Percentiles rank a stretch among this genome's conserved stretches.
phyloP scores from a whole-genome alignment of 208 protist species.

The Naegleria fowleri region DNA sequence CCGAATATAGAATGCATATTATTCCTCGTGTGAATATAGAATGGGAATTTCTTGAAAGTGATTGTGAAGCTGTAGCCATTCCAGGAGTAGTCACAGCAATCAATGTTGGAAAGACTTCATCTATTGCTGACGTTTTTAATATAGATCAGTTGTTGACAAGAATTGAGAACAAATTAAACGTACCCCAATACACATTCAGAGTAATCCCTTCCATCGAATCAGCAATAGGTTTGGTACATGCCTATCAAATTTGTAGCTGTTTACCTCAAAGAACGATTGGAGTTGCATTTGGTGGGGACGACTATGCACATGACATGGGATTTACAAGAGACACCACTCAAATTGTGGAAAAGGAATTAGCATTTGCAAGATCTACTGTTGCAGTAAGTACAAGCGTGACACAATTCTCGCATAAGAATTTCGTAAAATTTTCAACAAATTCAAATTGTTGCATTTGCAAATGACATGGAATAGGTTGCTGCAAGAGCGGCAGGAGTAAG shows the following conservation, averaged over 20 bases:
- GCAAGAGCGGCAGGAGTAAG: not conserved
- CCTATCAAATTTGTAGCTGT: not conserved
- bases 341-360: not conserved
- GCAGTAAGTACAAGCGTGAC: not conserved
- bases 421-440: not conserved
- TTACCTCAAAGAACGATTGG: not conserved
- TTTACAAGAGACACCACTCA: not conserved
- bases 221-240: not conserved
- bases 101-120: not conserved
- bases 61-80: not conserved
- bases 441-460: no score
- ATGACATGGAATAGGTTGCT: not conserved
- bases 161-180: not conserved
- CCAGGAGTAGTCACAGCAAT: not conserved
- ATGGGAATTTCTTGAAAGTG: not conserved
- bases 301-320: conserved; percentile 14
- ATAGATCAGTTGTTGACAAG: not conserved
- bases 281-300: conserved; percentile 23
- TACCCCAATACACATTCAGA: not conserved
- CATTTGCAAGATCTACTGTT: not conserved
- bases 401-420: not conserved
- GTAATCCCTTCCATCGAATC: conserved; percentile 9
- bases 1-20: not conserved
- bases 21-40: not conserved
- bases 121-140: not conserved